Evolutionary conservation across 2,329 filamentous ascomycete genomes (phyloP).

Genomic region (Didymellaceae sp.): DNA sequence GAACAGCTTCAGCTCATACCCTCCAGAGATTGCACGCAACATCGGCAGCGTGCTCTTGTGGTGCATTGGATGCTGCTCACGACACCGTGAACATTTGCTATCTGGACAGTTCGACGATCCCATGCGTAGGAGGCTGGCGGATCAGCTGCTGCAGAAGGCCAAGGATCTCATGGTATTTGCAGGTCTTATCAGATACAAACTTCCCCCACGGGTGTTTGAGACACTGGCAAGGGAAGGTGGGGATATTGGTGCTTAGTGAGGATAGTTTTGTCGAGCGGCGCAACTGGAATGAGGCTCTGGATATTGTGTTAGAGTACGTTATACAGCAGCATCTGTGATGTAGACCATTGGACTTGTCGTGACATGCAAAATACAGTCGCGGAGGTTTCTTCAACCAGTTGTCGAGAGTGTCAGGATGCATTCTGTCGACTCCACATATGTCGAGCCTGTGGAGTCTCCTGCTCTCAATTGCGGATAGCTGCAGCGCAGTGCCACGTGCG

Average conservation of each 20-base stretch:
- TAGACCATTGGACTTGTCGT: constrained; percentile 2
- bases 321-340: not conserved
- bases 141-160: constrained; percentile 77
- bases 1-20: constrained; percentile 78
- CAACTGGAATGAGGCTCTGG: constrained; percentile 5
- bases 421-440: too few relatives aligned
- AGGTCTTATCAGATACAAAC: constrained; percentile 86
- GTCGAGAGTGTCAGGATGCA: too few relatives aligned
- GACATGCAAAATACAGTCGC: not conserved
- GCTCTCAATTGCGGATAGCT: too few relatives aligned
- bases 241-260: constrained; percentile 41
- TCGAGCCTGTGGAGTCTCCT: too few relatives aligned
- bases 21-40: constrained; percentile 83
- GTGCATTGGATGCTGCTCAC: constrained; percentile 86
- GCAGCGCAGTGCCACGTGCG: too few relatives aligned
- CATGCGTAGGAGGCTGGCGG: constrained; percentile 61
- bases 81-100: constrained; percentile 71
- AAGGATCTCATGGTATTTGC: constrained; percentile 94
- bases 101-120: constrained; percentile 75
- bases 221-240: constrained; percentile 78
- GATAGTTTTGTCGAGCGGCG: not conserved
- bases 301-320: not conserved
- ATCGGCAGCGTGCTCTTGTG: constrained; percentile 92
- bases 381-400: too few relatives aligned
- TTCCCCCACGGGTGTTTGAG: constrained; percentile 87